Conservation (phyloP, 176 grass and related monocot species). For the Aegilops tauschii region DNA sequence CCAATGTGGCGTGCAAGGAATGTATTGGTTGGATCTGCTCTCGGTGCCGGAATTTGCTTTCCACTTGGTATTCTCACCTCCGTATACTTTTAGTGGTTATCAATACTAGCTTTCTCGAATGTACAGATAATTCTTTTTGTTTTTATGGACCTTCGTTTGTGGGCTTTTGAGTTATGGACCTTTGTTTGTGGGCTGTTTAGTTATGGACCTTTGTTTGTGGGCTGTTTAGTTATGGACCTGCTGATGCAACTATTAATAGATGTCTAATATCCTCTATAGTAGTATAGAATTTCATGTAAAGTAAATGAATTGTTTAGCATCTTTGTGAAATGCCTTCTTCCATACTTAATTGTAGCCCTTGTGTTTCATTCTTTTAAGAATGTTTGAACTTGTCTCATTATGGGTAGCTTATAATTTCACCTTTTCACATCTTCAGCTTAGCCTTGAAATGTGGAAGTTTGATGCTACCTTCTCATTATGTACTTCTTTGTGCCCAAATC, state of each 20-base stretch:
- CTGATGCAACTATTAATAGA: neutral
- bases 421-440: neutral
- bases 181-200: too few relatives aligned
- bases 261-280: neutral
- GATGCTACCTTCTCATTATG: neutral
- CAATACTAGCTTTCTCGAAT: neutral
- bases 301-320: neutral
- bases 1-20: constrained; percentile 83
- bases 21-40: constrained; percentile 71
- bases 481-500: neutral
- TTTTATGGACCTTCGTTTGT: too few relatives aligned
- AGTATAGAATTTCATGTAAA: neutral
- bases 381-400: neutral
- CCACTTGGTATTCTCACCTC: constrained; percentile 64
- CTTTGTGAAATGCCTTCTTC: neutral
- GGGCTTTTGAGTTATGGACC: neutral
- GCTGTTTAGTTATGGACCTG: neutral
- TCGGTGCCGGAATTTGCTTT: constrained; percentile 90
- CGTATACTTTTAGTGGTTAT: neutral
- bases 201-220: too few relatives aligned
- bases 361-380: neutral
- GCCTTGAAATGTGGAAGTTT: neutral
- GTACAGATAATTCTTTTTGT: neutral
- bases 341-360: neutral
- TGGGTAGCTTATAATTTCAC: neutral